Percentiles rank a stretch among this genome's conserved stretches.
These are phyloP conservation scores for Striga asiatica DNA, from an alignment of 257 asterid genomes.

Conservation along the genomic window DNA sequence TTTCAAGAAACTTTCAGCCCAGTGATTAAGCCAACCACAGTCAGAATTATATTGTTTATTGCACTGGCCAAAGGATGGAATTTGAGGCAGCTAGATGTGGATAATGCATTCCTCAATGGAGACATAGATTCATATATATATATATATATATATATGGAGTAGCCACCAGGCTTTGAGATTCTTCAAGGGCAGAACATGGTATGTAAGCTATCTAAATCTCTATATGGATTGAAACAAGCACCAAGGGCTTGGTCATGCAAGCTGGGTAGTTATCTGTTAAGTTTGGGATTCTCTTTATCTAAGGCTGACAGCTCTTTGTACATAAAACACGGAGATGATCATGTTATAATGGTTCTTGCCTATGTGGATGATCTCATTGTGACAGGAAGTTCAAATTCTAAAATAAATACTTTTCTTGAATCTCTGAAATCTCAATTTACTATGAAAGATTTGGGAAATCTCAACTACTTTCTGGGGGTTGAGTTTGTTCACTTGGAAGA, in stretches of 20 bases:
- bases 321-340: not conserved
- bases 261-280: not conserved
- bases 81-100: not conserved
- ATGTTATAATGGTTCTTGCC: not conserved
- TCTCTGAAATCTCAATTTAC: not conserved
- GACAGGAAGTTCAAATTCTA: not conserved
- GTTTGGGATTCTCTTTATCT: not conserved
- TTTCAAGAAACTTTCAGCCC: not conserved
- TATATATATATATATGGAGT: not conserved
- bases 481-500: too few species aligned
- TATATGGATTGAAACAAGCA: not conserved
- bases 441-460: not conserved
- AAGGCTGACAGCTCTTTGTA: not conserved
- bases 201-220: not conserved
- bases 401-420: too few species aligned
- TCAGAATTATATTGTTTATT: not conserved
- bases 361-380: not conserved
- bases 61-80: not conserved
- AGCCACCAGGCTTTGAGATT: not conserved
- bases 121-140: not conserved
- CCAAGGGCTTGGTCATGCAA: not conserved
- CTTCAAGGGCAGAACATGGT: not conserved
- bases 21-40: not conserved
- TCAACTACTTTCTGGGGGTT: not conserved
- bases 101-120: not conserved